Evolutionary conservation across 1,284 basidiomycete genomes (phyloP).

Genomic region (Rhodotorula sp.): DNA sequence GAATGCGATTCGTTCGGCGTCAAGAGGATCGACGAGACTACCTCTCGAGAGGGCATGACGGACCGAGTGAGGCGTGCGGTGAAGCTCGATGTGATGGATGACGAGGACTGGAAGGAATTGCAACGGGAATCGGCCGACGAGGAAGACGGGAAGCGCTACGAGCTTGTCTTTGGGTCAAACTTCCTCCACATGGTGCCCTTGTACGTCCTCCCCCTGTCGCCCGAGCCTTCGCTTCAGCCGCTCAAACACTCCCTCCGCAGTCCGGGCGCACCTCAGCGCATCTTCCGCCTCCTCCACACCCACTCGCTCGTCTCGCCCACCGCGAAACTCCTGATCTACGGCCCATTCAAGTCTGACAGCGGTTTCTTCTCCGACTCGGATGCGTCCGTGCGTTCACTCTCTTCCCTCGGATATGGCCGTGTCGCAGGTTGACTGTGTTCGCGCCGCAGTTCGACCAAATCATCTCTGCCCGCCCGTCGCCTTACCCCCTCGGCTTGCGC

Average conservation of each 20-base stretch:
- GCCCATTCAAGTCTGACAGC: constrained; percentile 25
- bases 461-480: constrained; percentile 20
- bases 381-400: constrained; percentile 16
- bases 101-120: constrained; percentile 12
- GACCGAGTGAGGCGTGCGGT: background rate
- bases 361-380: constrained; percentile 29
- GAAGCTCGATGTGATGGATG: constrained; percentile 13
- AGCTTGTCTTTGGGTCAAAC: constrained; percentile 26
- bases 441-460: constrained; percentile 24
- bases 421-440: background rate
- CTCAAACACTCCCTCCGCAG: background rate
- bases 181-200: constrained; percentile 38
- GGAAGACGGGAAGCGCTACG: background rate
- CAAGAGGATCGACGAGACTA: background rate
- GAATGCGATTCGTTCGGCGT: constrained; percentile 24
- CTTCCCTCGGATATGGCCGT: too few species aligned
- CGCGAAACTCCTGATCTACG: constrained; percentile 13
- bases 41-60: background rate
- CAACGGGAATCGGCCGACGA: background rate
- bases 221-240: background rate
- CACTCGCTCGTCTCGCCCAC: background rate
- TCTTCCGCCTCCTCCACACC: constrained; percentile 21
- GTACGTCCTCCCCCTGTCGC: constrained; percentile 1
- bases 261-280: constrained; percentile 18
- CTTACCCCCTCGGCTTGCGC: constrained; percentile 23